These are phyloP conservation scores for Elaeis oleifera DNA, from an alignment of 202 grass and related monocot species.

Conservation along the genomic window DNA sequence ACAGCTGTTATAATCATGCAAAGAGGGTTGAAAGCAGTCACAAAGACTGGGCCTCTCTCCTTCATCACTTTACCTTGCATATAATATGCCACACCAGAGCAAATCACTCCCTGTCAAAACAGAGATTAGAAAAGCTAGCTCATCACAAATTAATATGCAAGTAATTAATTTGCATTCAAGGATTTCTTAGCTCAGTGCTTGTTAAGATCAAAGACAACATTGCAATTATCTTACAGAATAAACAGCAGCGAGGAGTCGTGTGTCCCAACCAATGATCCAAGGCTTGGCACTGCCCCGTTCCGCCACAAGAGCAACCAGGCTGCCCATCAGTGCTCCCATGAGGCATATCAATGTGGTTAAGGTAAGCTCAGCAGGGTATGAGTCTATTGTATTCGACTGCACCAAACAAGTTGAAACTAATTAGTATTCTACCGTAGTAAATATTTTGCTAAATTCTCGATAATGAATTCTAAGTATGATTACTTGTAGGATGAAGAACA, in stretches of 20 bases:
- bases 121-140: neutral
- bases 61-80: constrained; percentile 70
- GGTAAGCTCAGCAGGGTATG: constrained; percentile 74
- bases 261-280: constrained; percentile 83
- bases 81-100: constrained; percentile 84
- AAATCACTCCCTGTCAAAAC: constrained; percentile 60
- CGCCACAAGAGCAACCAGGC: constrained; percentile 46
- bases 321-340: constrained; percentile 48
- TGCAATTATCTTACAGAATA: constrained; percentile 49
- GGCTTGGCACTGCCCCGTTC: constrained; percentile 45
- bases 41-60: constrained; percentile 79
- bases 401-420: neutral
- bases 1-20: constrained; percentile 90
- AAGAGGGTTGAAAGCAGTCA: constrained; percentile 88
- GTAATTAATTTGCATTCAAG: no score
- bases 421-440: no score
- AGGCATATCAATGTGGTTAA: constrained; percentile 70
- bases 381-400: constrained; percentile 55
- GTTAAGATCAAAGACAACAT: no score
- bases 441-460: no score
- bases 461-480: no score
- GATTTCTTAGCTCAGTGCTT: no score
- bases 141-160: no score
- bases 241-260: constrained; percentile 69
- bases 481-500: constrained; percentile 90